Evolutionary conservation across 345 rosid genomes (phyloP), one percentile per base, ranked within the genome.

Genomic region (Moricandia arvensis): DNA sequence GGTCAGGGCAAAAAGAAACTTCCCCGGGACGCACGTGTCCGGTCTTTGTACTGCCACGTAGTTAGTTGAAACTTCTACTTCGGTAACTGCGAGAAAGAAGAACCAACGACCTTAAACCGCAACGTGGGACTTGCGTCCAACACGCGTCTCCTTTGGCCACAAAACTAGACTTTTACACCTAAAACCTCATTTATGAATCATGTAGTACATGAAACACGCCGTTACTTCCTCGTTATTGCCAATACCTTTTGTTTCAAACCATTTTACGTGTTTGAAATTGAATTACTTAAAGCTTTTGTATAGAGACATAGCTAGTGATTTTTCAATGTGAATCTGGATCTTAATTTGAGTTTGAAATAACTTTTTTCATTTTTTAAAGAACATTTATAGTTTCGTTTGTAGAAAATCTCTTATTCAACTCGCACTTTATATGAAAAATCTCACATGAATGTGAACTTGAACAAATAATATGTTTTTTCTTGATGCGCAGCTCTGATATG

Each of bases 121-220:
- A 62, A 79, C 75, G 78, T 79, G 75, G 66, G 66, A 3, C 61
- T 26, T 68, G 71, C 45, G 51, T 31, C 15, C 74, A 64, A 68
- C 82, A 79, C 78, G 74, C 8, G 71, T 68, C 70, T 21, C 60
- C 30, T 11, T 51, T 59, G 64, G 37, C 35, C 69, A 33, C 51
- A 72, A 59, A 67, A 21, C 45, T 37, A 51, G 45, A 65, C 64
- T 30, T 33, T 53, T 59, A 47, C 30, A 66, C 69, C 73, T 7
- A 54, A 54, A 49, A 35, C 71, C 57, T 29, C 21, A 73, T 53
- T 78, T 29, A 60, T 67, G 29, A 34, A 8, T 41, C 62, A 29
- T 4, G 18, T 21, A 21, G 31, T 49, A 59, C 55, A 45, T 45
- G 53, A 5, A 45, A 65, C 73, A 59, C 64, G 49, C 68, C 38